Evolutionary conservation across 108 stramenopile genomes (phyloP).

Genomic region (Nitzschia sp.): DNA sequence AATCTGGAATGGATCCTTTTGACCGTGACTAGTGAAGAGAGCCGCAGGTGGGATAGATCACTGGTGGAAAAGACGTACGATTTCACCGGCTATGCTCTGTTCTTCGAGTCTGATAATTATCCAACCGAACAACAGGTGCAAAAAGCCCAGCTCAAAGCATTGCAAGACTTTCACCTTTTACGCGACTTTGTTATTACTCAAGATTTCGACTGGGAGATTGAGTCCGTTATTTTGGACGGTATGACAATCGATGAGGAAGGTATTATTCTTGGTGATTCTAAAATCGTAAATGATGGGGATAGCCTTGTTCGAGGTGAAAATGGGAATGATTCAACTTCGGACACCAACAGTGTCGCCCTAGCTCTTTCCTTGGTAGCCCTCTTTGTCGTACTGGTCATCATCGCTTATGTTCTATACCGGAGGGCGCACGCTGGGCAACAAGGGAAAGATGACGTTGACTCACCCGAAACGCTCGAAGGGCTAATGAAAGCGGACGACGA

Average conservation of each 20-base stretch:
- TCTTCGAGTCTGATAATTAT: not conserved
- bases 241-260: not conserved
- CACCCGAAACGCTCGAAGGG: not conserved
- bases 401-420: not conserved
- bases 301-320: not conserved
- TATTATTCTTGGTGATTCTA: not conserved
- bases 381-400: not conserved
- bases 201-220: slow-evolving; percentile 4
- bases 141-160: slow-evolving; percentile 4
- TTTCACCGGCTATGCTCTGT: slow-evolving; percentile 3
- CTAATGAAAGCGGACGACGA: not conserved
- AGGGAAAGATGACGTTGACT: not conserved
- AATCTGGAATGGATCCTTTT: slow-evolving; percentile 9
- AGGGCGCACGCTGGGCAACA: not conserved
- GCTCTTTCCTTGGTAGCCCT: not conserved
- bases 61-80: not conserved
- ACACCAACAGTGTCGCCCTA: not conserved
- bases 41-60: not conserved
- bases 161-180: slow-evolving; percentile 1
- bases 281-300: slow-evolving; percentile 6
- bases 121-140: not conserved
- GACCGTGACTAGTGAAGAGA: slow-evolving; percentile 5
- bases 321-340: not conserved
- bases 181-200: not conserved
- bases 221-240: slow-evolving; percentile 6